Base-by-base conservation (phyloP, 495 filamentous ascomycete species). In the Trichoderma erinaceum region DNA sequence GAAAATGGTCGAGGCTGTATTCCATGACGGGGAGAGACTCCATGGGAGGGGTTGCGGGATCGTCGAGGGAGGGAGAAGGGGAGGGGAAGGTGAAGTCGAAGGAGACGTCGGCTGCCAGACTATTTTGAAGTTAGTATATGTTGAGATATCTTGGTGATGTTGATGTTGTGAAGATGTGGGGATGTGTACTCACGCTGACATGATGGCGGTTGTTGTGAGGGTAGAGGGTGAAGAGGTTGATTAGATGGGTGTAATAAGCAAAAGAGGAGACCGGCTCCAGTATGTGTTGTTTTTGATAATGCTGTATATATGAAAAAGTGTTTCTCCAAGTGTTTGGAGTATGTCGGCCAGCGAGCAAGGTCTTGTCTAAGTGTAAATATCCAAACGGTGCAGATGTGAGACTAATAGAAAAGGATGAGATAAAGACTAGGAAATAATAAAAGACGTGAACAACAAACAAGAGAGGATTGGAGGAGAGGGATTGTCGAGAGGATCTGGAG, bases 311-410 rank as follows among this genome's bases (percentile, higher is more conserved):
- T 69, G 38, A 3, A 38, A 7, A 68, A 69, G 29, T 18, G 48
- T 7, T n/a, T 52, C 48, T 52, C 63, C 44, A 58, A 64, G 67
- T 46, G 69, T 16, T 35, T 70, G 67, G 68, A 67, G 25, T 65
- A 69, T 44, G 69, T 69, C 70, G 70, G 68, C 72, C 69, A 67
- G 67, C 66, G 65, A 70, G 68, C 68, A 68, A 38, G 25, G 41
- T 65, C 63, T 69, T 69, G 65, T 70, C 75, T 76, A 76, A 69
- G 70, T 67, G 48, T 25, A n/a, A 68, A 74, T 63, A 71, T 63
- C 56, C 44, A 65, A 69, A 52, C 3, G 43, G 43, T 16, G 44
- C 13, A 48, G 44, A 48, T 3, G 44, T 48, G 13, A n/a, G 44
- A 0, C 18, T n/a, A 13, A 27, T 56, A 25, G n/a, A 15, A 48